Conservation (phyloP, 2,329 filamentous ascomycete genomes). For the Blastomyces silverae region DNA sequence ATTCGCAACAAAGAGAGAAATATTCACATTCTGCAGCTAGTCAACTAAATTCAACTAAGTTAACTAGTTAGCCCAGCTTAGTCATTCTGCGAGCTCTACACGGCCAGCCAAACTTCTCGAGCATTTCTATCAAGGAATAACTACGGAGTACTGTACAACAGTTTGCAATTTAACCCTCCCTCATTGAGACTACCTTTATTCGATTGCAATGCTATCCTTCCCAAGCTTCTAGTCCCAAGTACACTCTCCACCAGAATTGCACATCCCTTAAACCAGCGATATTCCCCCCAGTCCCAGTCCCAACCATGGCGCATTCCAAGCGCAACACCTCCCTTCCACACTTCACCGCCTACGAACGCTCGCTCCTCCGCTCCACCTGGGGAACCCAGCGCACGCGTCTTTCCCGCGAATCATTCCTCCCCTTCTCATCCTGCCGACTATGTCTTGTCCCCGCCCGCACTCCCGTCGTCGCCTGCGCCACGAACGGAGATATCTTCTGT, state of each 20-base stretch:
- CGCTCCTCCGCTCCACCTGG: conserved; percentile 75
- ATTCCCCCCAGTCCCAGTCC: background rate
- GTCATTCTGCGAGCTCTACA: background rate
- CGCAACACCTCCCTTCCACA: conserved; percentile 86
- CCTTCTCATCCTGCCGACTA: conserved; percentile 80
- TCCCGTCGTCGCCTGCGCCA: conserved; percentile 75
- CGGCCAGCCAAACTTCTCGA: too few species aligned
- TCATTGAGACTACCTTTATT: background rate
- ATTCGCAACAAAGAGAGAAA: too few species aligned
- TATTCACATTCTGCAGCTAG: too few species aligned
- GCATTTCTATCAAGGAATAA: too few species aligned
- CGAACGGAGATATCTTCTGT: conserved; percentile 83
- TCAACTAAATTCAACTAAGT: too few species aligned
- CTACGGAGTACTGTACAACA: too few species aligned
- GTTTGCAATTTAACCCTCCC: background rate
- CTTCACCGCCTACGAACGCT: conserved; percentile 88
- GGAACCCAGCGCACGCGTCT: conserved; percentile 75
- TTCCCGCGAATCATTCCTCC: conserved; percentile 81
- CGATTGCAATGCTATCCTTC: background rate
- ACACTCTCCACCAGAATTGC: background rate
- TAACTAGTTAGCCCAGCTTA: background rate
- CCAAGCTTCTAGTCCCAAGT: background rate
- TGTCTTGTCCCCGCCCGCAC: conserved; percentile 75
- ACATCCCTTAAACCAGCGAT: background rate
- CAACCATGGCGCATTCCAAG: conserved; percentile 52